Evolutionary conservation across 2,329 filamentous ascomycete genomes (phyloP), one percentile per base, ranked within the genome.

Genomic region (Apiospora pterosperma): DNA sequence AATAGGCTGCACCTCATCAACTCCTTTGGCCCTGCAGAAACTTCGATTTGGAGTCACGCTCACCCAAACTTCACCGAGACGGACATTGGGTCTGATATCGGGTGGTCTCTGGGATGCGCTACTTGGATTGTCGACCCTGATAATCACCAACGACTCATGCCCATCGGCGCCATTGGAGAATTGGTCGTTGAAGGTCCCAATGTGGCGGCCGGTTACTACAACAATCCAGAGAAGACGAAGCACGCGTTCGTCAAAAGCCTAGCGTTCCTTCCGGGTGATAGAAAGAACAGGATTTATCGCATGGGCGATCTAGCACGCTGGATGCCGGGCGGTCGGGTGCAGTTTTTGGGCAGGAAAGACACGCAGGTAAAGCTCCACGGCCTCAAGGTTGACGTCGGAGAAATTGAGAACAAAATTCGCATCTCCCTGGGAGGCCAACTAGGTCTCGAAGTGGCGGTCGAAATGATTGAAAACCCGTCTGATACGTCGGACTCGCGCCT

Each of bases 301-400:
- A 77, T 75, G 3, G 76, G 76, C 25, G 76, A 78, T 63, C 69
- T 76, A 12, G 76, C 66, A 10, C 66, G 66, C 25, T 74, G 74
- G 25, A 61, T 71, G 41, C 63, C 66, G 1, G 68, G 75, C 59
- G 71, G 74, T 8, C 59, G 36, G 31, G 67, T 78, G 23, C 52
- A 71, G 3, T 76, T 73, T 61, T 63, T 80, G 59, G 81, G 81
- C 59, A 76, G 83, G 48, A 81, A 80, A 63, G 82, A 85, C 69
- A 77, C 76, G 1, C 82, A 84, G 69, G 76, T 84, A 41, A 85
- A 85, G 69, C 71, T 85, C 12, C 77, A 80, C 36, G 85, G 85
- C 44, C 83, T 77, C 62, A 68, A 81, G 65, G 75, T 82, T 64
- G 85, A 80, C 72, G 72, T 81, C 62, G 80, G 77, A 10, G 81